A percentile compares a stretch with the other conserved stretches of the same genome.
Evolutionary conservation across 495 filamentous ascomycete genomes (phyloP).

Genomic region (Talaromyces nanjingensis): DNA sequence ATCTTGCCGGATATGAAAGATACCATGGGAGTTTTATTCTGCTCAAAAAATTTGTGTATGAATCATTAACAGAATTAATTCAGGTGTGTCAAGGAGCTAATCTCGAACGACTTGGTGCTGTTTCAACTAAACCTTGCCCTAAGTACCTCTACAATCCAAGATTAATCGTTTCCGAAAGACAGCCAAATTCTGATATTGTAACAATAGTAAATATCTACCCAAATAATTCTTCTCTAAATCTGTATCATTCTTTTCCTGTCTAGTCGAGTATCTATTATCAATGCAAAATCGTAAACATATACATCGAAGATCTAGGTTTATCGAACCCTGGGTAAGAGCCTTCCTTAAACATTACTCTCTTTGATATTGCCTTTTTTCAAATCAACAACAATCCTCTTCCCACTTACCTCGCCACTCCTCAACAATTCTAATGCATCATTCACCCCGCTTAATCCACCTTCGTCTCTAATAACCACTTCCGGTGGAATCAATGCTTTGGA

Average conservation of each 20-base stretch:
- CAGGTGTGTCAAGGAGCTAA: too few relatives aligned
- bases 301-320: background rate
- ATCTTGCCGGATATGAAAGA: background rate
- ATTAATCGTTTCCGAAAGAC: background rate
- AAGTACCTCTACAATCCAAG: background rate
- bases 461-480: conserved; percentile 46
- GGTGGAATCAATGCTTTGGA: conserved; percentile 41
- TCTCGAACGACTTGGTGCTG: background rate
- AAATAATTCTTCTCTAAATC: background rate
- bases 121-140: background rate
- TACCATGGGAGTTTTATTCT: background rate
- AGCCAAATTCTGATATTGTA: background rate
- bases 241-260: background rate
- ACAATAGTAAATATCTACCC: background rate
- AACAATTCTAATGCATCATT: conserved; percentile 56
- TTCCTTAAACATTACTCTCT: background rate
- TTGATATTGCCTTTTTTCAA: conserved; percentile 12
- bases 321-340: too few relatives aligned
- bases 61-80: background rate
- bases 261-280: background rate
- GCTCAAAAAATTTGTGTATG: background rate
- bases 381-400: conserved; percentile 53
- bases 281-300: background rate
- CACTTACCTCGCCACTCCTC: conserved; percentile 48
- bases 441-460: conserved; percentile 52